Conservation (phyloP, 2,329 filamentous ascomycete genomes). For the Neospermospora avenae region DNA sequence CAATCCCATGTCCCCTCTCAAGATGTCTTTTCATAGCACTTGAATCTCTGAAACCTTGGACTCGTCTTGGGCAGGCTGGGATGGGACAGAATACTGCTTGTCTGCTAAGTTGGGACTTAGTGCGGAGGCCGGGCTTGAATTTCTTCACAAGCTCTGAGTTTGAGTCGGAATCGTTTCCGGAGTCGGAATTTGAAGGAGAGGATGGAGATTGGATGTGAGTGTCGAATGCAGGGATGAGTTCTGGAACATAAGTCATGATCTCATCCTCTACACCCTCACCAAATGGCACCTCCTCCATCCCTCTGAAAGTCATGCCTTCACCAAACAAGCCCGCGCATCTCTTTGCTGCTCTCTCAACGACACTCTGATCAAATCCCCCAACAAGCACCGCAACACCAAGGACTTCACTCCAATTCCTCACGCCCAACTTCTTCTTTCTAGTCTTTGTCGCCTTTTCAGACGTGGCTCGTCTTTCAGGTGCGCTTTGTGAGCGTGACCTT, state of each 20-base stretch:
- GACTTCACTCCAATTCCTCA: conserved; percentile 79
- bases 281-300: conserved; percentile 23
- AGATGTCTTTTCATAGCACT: conserved; percentile 44
- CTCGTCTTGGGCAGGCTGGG: conserved; percentile 36
- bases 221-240: conserved; percentile 23
- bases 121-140: not conserved
- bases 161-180: not conserved
- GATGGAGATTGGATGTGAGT: not conserved
- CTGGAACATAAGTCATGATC: conserved; percentile 26
- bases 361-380: conserved; percentile 59
- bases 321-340: conserved; percentile 75
- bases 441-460: conserved; percentile 8
- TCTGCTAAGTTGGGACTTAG: not conserved
- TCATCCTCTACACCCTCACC: conserved; percentile 8
- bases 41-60: conserved; percentile 39
- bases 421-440: conserved; percentile 20
- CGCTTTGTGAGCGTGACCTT: conserved; percentile 5
- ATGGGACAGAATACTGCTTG: conserved; percentile 37
- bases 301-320: conserved; percentile 59
- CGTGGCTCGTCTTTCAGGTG: conserved; percentile 10
- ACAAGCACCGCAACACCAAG: conserved; percentile 73
- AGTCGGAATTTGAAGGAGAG: not conserved
- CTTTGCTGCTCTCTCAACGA: conserved; percentile 65
- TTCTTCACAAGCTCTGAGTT: not conserved
- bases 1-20: conserved; percentile 40